Evolutionary conservation across 1,284 basidiomycete genomes (phyloP).

Genomic region (Salmacisia buchloeana): DNA sequence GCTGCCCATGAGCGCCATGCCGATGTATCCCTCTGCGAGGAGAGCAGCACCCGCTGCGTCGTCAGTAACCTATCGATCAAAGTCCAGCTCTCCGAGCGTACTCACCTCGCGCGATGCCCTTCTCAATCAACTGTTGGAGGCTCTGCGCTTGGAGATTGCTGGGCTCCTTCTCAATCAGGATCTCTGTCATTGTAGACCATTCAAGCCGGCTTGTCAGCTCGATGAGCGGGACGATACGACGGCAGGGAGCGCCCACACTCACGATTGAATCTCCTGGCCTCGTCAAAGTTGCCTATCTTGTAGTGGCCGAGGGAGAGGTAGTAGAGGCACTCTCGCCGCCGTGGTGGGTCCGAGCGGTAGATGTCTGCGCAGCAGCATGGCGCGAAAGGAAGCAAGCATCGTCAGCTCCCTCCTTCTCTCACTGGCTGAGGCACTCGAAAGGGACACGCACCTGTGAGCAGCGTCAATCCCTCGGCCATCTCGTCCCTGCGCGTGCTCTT

Average conservation of each 20-base stretch:
- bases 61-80: background rate
- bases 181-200: constrained; percentile 55
- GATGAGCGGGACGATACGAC: background rate
- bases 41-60: background rate
- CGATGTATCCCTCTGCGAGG: constrained; percentile 74
- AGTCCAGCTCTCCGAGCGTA: constrained; percentile 10
- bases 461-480: constrained; percentile 70
- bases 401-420: background rate
- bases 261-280: constrained; percentile 91
- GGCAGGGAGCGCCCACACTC: constrained; percentile 35
- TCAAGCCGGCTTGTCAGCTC: background rate
- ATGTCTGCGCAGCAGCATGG: constrained; percentile 67
- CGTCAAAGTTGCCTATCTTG: constrained; percentile 92
- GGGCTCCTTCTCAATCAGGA: constrained; percentile 88
- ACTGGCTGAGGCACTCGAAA: background rate
- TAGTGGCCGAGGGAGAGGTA: constrained; percentile 95
- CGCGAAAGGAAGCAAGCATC: background rate
- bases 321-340: constrained; percentile 91
- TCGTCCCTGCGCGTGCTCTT: constrained; percentile 42
- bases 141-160: constrained; percentile 88
- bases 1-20: constrained; percentile 88
- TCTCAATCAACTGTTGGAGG: constrained; percentile 75
- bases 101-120: constrained; percentile 75
- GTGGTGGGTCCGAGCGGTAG: constrained; percentile 77
- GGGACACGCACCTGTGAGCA: constrained; percentile 73